phyloP scores from a whole-genome alignment of 352 stramenopile genomes.

The Globisporangium recalcitrans region DNA sequence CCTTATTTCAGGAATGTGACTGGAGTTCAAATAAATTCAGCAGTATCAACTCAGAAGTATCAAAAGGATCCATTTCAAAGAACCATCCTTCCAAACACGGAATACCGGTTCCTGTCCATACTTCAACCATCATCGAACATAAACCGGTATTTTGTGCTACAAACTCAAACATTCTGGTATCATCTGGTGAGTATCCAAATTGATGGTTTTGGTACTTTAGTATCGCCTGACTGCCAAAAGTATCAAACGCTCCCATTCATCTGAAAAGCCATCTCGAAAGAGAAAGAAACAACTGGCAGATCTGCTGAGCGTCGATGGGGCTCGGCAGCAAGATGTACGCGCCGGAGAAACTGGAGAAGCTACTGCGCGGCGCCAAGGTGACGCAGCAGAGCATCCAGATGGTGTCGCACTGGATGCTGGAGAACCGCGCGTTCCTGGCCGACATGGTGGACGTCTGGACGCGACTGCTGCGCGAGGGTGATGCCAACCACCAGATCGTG shows the following conservation, averaged over 20 bases:
- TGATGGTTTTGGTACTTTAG: not conserved
- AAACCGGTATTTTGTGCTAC: too few species aligned
- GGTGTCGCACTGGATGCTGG: slow-evolving; percentile 75
- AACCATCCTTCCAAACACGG: too few species aligned
- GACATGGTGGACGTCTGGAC: slow-evolving; percentile 67
- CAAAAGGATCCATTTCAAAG: too few species aligned
- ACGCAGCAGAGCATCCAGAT: slow-evolving; percentile 83
- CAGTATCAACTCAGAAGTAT: too few species aligned
- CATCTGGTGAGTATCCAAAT: too few species aligned
- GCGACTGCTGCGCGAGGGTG: slow-evolving; percentile 37
- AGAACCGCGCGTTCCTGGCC: slow-evolving; percentile 39
- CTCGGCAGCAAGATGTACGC: slow-evolving; percentile 27
- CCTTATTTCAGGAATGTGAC: too few species aligned
- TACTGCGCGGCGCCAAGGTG: slow-evolving; percentile 65
- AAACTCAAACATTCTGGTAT: too few species aligned
- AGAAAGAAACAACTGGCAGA: not conserved
- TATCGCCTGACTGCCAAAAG: not conserved
- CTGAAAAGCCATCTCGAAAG: slow-evolving; percentile 1
- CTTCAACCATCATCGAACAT: too few species aligned
- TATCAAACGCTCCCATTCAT: not conserved
- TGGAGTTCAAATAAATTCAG: too few species aligned
- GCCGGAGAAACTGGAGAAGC: slow-evolving; percentile 54
- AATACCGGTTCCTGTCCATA: too few species aligned
- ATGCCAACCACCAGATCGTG: slow-evolving; percentile 73
- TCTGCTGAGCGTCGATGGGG: slow-evolving; percentile 4